A percentile compares a stretch with the other conserved stretches of the same genome.
Evolutionary conservation across 2,329 filamentous ascomycete genomes (phyloP).

Genomic region (Alternaria dauci): DNA sequence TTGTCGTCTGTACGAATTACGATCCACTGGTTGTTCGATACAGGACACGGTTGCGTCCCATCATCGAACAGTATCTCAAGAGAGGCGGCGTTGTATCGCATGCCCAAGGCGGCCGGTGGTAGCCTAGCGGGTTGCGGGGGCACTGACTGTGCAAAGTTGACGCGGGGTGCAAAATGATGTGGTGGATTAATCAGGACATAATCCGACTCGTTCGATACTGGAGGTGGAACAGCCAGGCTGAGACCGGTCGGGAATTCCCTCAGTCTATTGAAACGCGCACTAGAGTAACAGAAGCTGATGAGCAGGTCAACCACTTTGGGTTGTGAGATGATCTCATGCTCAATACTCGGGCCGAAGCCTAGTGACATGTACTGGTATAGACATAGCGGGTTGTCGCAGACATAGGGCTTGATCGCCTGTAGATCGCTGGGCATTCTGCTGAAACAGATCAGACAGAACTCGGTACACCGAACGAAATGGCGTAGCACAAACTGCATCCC

Average conservation of each 20-base stretch:
- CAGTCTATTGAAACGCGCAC: constrained; percentile 57
- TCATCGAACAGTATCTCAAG: constrained; percentile 56
- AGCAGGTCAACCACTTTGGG: constrained; percentile 86
- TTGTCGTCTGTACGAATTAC: constrained; percentile 41
- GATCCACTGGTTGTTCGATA: constrained; percentile 65
- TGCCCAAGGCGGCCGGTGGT: constrained; percentile 13
- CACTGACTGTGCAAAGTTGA: background rate
- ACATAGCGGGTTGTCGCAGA: constrained; percentile 79
- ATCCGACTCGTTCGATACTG: constrained; percentile 25
- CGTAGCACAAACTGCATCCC: constrained; percentile 79
- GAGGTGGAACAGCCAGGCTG: constrained; percentile 60
- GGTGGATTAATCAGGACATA: constrained; percentile 13
- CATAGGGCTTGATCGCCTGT: constrained; percentile 75
- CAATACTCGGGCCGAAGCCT: constrained; percentile 85
- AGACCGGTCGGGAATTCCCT: constrained; percentile 66
- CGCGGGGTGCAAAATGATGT: background rate
- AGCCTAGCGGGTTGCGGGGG: background rate
- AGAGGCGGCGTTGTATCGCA: constrained; percentile 47
- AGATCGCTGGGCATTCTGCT: constrained; percentile 70
- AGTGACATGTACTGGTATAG: constrained; percentile 87
- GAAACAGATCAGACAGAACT: constrained; percentile 89
- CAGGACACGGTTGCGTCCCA: constrained; percentile 34
- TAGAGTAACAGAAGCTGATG: constrained; percentile 79
- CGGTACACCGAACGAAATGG: constrained; percentile 80
- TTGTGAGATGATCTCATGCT: constrained; percentile 81